Percentiles rank a stretch among this genome's conserved stretches.
phyloP scores from a whole-genome alignment of 148 eudicot species.

The Persicaria maculosa region DNA sequence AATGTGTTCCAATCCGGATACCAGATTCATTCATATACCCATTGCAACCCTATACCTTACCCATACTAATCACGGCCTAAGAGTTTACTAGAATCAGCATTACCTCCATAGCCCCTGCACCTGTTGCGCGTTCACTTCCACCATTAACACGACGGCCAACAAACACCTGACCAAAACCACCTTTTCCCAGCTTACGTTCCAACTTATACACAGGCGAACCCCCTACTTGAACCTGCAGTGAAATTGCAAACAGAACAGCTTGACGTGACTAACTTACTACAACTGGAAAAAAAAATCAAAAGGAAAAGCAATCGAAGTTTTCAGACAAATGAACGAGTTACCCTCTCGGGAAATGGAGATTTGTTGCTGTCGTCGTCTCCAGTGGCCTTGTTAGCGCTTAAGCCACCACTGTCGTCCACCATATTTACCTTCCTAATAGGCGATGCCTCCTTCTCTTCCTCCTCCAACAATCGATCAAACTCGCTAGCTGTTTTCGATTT shows the following conservation, averaged over 20 bases:
- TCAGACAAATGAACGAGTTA: constrained; percentile 17
- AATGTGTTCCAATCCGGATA: too few relatives aligned
- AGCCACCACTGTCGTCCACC: constrained; percentile 75
- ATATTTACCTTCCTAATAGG: constrained; percentile 18
- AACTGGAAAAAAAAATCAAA: neutral
- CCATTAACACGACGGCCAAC: constrained; percentile 75
- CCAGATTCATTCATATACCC: too few relatives aligned
- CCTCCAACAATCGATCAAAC: neutral
- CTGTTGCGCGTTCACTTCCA: constrained; percentile 53
- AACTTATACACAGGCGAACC: constrained; percentile 73
- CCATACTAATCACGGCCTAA: too few relatives aligned
- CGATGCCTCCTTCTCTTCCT: constrained; percentile 7
- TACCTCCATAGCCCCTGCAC: constrained; percentile 77
- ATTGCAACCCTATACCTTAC: too few relatives aligned
- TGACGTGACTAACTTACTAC: neutral
- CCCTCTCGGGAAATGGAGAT: constrained; percentile 71
- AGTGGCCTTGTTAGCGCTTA: constrained; percentile 62
- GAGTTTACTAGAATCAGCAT: neutral
- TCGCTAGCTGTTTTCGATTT: constrained; percentile 4
- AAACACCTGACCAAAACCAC: constrained; percentile 94
- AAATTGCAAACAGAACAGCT: constrained; percentile 8
- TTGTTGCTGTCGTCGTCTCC: constrained; percentile 49
- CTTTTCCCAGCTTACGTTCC: constrained; percentile 81
- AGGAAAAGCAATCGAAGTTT: constrained; percentile 2
- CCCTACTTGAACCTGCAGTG: constrained; percentile 74